Conservation (phyloP, 768 basidiomycete genomes). For the Megacollybia marginata region DNA sequence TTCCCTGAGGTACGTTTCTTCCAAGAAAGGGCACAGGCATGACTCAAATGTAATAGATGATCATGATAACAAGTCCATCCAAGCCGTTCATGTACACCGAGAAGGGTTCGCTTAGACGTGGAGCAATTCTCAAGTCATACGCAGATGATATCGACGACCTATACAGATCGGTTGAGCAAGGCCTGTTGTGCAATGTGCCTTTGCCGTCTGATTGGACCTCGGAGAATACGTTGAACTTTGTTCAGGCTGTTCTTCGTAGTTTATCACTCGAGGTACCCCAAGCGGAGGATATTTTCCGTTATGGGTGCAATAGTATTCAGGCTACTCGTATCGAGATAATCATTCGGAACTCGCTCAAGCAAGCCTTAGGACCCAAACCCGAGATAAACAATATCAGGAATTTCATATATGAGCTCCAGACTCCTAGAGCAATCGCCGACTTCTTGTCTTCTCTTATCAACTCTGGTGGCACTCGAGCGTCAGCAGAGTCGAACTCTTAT, state of each 20-base stretch:
- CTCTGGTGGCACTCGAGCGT: not conserved
- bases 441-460: not conserved
- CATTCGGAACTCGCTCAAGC: constrained; percentile 12
- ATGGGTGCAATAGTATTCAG: constrained; percentile 5
- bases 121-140: not conserved
- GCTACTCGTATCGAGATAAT: constrained; percentile 6
- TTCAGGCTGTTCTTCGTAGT: not conserved
- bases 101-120: not conserved
- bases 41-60: not conserved
- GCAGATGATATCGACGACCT: not conserved
- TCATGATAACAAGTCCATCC: not conserved
- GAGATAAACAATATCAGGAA: not conserved
- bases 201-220: not conserved
- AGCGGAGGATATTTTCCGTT: not conserved
- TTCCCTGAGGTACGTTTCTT: not conserved
- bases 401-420: not conserved
- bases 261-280: not conserved
- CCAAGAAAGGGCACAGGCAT: not conserved
- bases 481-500: not conserved
- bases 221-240: not conserved
- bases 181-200: not conserved
- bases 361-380: not conserved
- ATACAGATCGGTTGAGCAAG: not conserved
- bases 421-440: not conserved
- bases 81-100: not conserved